phyloP scores from a whole-genome alignment of 2,329 filamentous ascomycete genomes.

The Diaporthe amygdali region DNA sequence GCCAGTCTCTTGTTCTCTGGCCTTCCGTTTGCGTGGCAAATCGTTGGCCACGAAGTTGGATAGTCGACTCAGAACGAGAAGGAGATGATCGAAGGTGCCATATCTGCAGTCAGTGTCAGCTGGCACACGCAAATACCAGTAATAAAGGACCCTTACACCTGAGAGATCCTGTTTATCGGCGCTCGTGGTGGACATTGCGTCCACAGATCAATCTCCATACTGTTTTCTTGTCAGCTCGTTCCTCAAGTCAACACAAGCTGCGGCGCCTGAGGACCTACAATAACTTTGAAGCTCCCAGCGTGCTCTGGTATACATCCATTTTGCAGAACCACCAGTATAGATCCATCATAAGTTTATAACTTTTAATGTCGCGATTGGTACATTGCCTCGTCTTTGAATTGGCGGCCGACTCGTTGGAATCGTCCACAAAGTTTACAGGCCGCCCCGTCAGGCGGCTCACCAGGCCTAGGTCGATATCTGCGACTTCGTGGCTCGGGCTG shows the following conservation, averaged over 20 bases:
- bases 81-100: conserved; percentile 86
- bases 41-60: conserved; percentile 81
- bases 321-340: conserved; percentile 96
- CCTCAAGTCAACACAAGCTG: background rate
- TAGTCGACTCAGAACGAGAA: conserved; percentile 80
- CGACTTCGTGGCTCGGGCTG: conserved; percentile 36
- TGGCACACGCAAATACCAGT: too few species aligned
- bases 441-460: conserved; percentile 48
- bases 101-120: conserved; percentile 59
- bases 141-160: conserved; percentile 57
- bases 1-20: conserved; percentile 62
- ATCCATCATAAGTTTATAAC: conserved; percentile 82
- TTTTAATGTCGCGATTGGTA: conserved; percentile 72
- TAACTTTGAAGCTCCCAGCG: conserved; percentile 82
- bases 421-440: conserved; percentile 33
- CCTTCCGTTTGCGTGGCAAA: conserved; percentile 76
- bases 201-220: conserved; percentile 82
- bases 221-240: conserved; percentile 42
- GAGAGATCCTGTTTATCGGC: conserved; percentile 76
- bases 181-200: conserved; percentile 87
- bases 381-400: conserved; percentile 15
- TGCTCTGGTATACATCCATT: conserved; percentile 90
- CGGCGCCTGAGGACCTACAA: conserved; percentile 66
- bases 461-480: conserved; percentile 48
- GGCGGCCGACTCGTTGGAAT: conserved; percentile 22